Conservation (phyloP, 2,329 filamentous ascomycete species). For the Neoarthrinium moseri region DNA sequence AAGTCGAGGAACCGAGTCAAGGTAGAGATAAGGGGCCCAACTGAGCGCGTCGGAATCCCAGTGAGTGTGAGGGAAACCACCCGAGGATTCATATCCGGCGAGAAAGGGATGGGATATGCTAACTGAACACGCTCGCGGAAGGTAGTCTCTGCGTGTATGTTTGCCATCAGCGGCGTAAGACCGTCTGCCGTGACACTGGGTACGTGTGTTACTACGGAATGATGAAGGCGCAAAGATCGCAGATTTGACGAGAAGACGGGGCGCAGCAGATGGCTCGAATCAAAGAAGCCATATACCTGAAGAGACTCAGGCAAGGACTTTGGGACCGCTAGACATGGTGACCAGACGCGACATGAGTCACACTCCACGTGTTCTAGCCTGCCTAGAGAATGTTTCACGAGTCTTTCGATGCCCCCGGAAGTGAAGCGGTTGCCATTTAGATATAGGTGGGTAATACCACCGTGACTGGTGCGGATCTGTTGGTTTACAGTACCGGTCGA, state of each 20-base stretch:
- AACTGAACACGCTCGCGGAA: conserved; percentile 41
- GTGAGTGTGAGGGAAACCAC: conserved; percentile 53
- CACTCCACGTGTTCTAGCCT: conserved; percentile 54
- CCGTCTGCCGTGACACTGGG: conserved; percentile 41
- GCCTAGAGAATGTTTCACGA: conserved; percentile 43
- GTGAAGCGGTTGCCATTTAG: conserved; percentile 51
- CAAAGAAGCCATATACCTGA: conserved; percentile 41
- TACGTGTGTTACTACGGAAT: conserved; percentile 58
- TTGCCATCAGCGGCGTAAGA: conserved; percentile 32
- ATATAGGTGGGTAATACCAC: conserved; percentile 53
- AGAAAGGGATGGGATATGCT: conserved; percentile 46
- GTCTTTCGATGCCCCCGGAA: conserved; percentile 35
- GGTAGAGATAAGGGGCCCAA: conserved; percentile 46
- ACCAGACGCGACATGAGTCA: conserved; percentile 36
- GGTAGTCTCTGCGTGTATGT: conserved; percentile 43
- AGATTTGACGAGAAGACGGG: conserved; percentile 54
- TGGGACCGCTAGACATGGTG: conserved; percentile 12
- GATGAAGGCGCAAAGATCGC: conserved; percentile 53
- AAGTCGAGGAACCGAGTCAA: conserved; percentile 47
- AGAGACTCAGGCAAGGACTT: conserved; percentile 27
- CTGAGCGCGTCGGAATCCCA: conserved; percentile 51
- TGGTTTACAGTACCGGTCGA: conserved; percentile 17
- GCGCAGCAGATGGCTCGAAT: conserved; percentile 46
- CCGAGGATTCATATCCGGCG: conserved; percentile 57
- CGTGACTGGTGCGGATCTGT: conserved; percentile 21